Evolutionary conservation across 352 stramenopile genomes (phyloP), one percentile per base, ranked within the genome.

Genomic region (Globisporangium ultimum): DNA sequence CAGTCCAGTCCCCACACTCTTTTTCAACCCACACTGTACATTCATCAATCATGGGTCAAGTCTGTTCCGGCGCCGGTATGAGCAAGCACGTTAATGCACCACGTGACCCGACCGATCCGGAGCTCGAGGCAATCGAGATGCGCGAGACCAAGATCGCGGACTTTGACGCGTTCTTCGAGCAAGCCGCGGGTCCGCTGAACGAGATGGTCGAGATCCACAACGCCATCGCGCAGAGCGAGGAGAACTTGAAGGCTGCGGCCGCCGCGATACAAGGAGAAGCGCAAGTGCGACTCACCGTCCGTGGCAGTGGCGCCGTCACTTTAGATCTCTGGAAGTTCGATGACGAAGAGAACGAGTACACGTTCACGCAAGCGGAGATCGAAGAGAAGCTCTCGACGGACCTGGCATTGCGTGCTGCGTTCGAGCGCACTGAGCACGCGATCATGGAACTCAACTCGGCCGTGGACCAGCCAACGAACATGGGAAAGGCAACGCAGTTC

Each of bases 211-310:
- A 68, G 57, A 66, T 76, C 51, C 50, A 79, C 68, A 85, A 85
- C 56, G 74, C 72, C 40, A 80, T 85, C 36, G 70, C 66, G 11
- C 67, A 77, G 51, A 85, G 75, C 40, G 75, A 83, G 53, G 71
- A 80, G 58, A 80, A 82, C 47, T 70, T 85, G 46, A 77, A 85
- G 62, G 18, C 70, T 8, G 70, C 75, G 2, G 75, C 72, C 20
- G 66, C 75, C 2, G 75, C 71, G 12, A 58, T 85, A 47, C 75
- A 85, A 49, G 75, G 72, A 15, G 75, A 85, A 55, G 74, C 68
- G 6, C 70, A 80, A 63, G 56, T 83, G 40, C 70, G 71, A 0
- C 42, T 85, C 15, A 56, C 41, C 1, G 63, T 77, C 15, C 14
- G 36, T 3, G 15, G 7, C 40, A 60, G 42, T 2, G 68, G 70